phyloP scores from a whole-genome alignment of 2,329 filamentous ascomycete species.

The Pseudonectria buxi region DNA sequence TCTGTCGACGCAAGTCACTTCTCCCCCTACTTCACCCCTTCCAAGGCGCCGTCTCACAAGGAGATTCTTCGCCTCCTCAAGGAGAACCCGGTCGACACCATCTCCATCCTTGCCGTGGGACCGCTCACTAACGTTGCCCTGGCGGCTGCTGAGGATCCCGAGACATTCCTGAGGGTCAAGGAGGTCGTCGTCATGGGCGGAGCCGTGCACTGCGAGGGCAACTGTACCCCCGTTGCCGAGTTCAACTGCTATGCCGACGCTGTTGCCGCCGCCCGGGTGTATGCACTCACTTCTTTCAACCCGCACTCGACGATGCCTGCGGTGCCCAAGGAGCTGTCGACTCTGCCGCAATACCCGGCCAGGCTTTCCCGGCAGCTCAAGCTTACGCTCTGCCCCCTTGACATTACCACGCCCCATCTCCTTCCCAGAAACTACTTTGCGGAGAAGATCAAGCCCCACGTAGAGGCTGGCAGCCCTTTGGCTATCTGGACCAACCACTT shows the following conservation, averaged over 20 bases:
- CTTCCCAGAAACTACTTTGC: slow-evolving; percentile 56
- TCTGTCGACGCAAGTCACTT: slow-evolving; percentile 37
- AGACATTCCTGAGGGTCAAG: slow-evolving; percentile 81
- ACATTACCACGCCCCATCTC: slow-evolving; percentile 67
- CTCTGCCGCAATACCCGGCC: slow-evolving; percentile 55
- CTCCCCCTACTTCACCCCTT: slow-evolving; percentile 65
- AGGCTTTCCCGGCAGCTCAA: slow-evolving; percentile 57
- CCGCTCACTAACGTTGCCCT: slow-evolving; percentile 91
- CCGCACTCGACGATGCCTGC: slow-evolving; percentile 78
- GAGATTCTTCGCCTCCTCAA: slow-evolving; percentile 84
- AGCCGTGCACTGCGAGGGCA: slow-evolving; percentile 70
- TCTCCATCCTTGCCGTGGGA: slow-evolving; percentile 85
- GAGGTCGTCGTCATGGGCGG: slow-evolving; percentile 96
- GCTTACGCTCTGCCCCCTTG: slow-evolving; percentile 66
- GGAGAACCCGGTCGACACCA: slow-evolving; percentile 73
- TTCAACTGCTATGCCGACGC: slow-evolving; percentile 95
- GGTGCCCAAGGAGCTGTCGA: slow-evolving; percentile 42
- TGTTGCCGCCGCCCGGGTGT: slow-evolving; percentile 68
- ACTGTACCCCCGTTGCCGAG: slow-evolving; percentile 78
- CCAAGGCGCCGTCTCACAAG: slow-evolving; percentile 64
- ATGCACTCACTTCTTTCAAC: slow-evolving; percentile 65
- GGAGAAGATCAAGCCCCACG: slow-evolving; percentile 45
- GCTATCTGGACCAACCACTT: slow-evolving; percentile 69
- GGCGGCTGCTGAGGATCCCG: slow-evolving; percentile 80
- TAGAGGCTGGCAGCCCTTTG: slow-evolving; percentile 61